A percentile compares a stretch with the other conserved stretches of the same genome.
Conservation (phyloP, 2,329 filamentous ascomycete genomes). For the Aspergillus transmontanensis region DNA sequence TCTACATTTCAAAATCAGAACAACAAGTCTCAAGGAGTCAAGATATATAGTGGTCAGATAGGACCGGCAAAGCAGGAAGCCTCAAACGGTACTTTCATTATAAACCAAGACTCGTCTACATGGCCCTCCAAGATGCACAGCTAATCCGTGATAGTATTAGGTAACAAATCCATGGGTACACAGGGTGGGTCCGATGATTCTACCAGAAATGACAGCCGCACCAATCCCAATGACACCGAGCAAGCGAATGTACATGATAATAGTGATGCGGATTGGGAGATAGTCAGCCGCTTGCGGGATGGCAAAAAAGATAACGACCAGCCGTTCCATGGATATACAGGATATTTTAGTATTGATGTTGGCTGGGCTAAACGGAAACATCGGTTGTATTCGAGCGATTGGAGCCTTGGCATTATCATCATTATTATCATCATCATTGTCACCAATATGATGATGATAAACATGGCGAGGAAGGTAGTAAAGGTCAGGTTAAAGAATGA, state of each 20-base stretch:
- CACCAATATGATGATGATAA: background rate
- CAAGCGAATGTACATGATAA: background rate
- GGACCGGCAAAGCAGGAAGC: background rate
- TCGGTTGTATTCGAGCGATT: background rate
- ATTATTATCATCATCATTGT: background rate
- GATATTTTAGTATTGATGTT: background rate
- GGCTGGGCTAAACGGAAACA: background rate
- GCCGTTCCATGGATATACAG: background rate
- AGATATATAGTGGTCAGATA: background rate
- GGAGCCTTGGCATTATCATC: background rate
- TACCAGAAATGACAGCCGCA: background rate
- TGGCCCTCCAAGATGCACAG: background rate
- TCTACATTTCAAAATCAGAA: background rate
- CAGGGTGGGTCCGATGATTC: background rate
- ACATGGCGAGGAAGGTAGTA: background rate
- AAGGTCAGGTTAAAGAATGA: background rate
- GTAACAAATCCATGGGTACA: background rate
- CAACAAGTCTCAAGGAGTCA: background rate
- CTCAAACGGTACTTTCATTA: background rate
- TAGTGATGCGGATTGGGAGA: background rate
- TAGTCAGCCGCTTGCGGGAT: background rate
- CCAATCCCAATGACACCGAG: background rate
- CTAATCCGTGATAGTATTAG: background rate
- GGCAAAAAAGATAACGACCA: background rate
- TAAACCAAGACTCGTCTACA: background rate